phyloP scores from a whole-genome alignment of 371 early-diverging fungal species.

The Mucor circinelloides region DNA sequence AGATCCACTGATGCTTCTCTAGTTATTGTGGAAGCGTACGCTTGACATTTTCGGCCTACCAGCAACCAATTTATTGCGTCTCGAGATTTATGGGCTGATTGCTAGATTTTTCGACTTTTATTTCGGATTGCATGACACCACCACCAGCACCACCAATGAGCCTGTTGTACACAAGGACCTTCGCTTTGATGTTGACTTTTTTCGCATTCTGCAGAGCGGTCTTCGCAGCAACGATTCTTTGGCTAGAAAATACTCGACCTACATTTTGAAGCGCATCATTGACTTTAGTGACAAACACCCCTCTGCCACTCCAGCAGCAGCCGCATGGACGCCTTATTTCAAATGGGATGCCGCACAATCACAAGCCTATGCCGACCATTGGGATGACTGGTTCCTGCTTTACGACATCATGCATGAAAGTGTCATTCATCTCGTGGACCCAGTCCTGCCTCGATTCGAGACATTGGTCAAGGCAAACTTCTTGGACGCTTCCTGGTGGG shows the following conservation, averaged over 20 bases:
- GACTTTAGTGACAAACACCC: conserved; percentile 41
- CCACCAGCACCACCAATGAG: not conserved
- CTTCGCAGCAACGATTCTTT: conserved; percentile 44
- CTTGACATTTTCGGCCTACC: conserved; percentile 47
- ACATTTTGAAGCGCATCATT: conserved; percentile 47
- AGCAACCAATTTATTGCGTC: conserved; percentile 48
- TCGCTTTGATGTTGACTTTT: conserved; percentile 43
- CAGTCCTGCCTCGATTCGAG: conserved; percentile 48
- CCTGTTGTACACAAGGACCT: conserved; percentile 30
- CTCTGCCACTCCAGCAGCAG: not conserved
- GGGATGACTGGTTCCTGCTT: conserved; percentile 64
- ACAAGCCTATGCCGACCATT: conserved; percentile 30
- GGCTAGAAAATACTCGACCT: conserved; percentile 48
- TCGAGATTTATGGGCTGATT: conserved; percentile 48
- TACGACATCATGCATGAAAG: conserved; percentile 63
- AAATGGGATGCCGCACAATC: conserved; percentile 32
- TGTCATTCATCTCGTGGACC: conserved; percentile 56
- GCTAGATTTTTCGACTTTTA: conserved; percentile 50
- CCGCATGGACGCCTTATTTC: conserved; percentile 45
- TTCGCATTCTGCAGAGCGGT: conserved; percentile 49
- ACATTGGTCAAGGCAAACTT: conserved; percentile 23
- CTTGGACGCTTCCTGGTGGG: conserved; percentile 52
- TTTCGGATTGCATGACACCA: conserved; percentile 31
- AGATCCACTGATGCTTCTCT: not conserved
- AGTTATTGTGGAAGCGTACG: conserved; percentile 53